Percentiles rank a stretch among this genome's conserved stretches.
These are phyloP conservation scores for Alnus rubra DNA, from an alignment of 306 rosid genomes.

Conservation along the genomic window DNA sequence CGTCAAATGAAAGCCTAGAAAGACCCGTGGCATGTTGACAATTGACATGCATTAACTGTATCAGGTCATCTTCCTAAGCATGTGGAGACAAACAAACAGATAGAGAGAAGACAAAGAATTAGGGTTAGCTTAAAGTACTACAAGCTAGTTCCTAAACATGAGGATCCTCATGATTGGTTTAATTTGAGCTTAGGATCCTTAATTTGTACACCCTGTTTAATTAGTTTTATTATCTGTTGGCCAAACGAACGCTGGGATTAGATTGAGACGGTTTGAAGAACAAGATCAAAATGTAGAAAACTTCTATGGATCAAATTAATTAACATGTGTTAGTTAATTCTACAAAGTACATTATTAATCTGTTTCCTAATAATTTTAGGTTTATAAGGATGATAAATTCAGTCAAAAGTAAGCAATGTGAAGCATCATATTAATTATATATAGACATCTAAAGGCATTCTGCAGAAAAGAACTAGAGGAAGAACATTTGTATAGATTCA, in stretches of 20 bases:
- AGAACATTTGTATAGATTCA: too few species aligned
- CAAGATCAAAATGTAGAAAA: background rate
- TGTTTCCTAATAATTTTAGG: background rate
- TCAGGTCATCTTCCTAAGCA: conserved; percentile 17
- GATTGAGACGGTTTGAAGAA: background rate
- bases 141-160: background rate
- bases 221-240: background rate
- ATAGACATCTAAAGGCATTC: too few species aligned
- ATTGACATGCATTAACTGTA: conserved; percentile 28
- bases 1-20: background rate
- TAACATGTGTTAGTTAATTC: background rate
- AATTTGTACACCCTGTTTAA: background rate
- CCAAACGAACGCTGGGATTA: background rate
- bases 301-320: background rate
- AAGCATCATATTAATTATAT: background rate
- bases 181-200: background rate
- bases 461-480: too few species aligned
- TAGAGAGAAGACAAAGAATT: background rate
- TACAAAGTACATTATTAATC: background rate
- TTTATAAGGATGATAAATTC: background rate
- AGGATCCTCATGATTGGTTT: background rate
- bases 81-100: background rate
- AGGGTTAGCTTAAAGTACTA: background rate
- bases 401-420: background rate
- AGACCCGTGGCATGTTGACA: background rate